Percentiles rank a stretch among this genome's conserved stretches.
Evolutionary conservation across 129 eudicot genomes (phyloP).

Genomic region (Gnaphalium uliginosum): DNA sequence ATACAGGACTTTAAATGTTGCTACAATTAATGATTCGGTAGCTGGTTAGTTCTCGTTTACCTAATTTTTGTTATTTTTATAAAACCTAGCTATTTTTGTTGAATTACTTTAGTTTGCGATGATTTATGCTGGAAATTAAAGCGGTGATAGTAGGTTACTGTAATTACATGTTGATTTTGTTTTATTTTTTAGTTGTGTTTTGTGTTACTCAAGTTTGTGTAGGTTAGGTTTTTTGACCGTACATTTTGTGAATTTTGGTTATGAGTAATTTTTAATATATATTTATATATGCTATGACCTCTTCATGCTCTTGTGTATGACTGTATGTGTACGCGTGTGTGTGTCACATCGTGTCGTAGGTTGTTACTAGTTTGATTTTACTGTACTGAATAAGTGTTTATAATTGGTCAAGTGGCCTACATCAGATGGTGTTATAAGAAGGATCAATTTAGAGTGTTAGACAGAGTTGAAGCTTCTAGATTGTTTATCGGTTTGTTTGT

Average conservation of each 20-base stretch:
- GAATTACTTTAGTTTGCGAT: background rate
- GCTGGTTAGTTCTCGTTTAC: constrained; percentile 36
- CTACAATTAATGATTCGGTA: constrained; percentile 9
- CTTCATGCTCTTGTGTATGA: constrained; percentile 12
- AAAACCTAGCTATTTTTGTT: constrained; percentile 5
- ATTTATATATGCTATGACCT: background rate
- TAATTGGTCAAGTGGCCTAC: constrained; percentile 16
- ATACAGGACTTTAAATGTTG: constrained; percentile 5
- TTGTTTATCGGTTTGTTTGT: constrained; percentile 15
- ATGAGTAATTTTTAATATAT: background rate
- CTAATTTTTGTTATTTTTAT: constrained; percentile 23
- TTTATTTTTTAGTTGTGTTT: background rate
- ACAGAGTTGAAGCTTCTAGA: constrained; percentile 8
- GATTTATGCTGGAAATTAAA: constrained; percentile 15
- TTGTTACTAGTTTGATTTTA: background rate
- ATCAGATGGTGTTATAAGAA: constrained; percentile 9
- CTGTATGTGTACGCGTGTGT: background rate
- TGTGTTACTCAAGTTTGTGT: background rate
- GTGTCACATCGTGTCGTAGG: background rate
- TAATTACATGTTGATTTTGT: background rate
- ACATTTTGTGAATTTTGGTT: constrained; percentile 1
- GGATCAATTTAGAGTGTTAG: constrained; percentile 11
- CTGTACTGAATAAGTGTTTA: constrained; percentile 4
- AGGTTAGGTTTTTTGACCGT: constrained; percentile 14
- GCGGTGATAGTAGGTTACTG: constrained; percentile 2